Base-by-base conservation (phyloP, 805 yeast species). In the Starmera pachycereana region DNA sequence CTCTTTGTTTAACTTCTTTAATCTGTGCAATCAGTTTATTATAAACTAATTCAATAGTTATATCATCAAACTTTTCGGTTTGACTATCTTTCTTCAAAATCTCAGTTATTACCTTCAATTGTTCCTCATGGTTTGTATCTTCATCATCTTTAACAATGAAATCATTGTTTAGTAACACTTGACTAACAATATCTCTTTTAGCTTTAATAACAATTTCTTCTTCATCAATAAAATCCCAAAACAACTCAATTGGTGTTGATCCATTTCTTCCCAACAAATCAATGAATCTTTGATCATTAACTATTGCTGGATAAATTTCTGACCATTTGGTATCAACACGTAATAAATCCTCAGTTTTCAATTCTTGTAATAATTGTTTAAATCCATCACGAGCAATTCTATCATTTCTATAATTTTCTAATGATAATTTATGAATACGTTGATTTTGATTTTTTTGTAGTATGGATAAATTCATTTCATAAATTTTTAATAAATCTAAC, bases 191-290 rank as follows among this genome's bases (percentile, higher is more conserved):
- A 38, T 79, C 85, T 40, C 73, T 73, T 52, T 77, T 75, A 18
- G 78, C 75, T 43, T 69, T 71, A 35, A 83, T 53, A 2, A 66
- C 51, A 40, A 77, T 72, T 29, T 71, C 68, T 49, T 75, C 77
- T 41, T 74, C 79, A 48, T 81, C 88, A 4, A 81, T 68, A 0
- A 72, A 51, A 55, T 88, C 95, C 74, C 85, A 72, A 55, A 81
- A 87, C 33, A 84, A 58, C 46, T 87, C 95, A 33, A 79, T 52
- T 1, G 95, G 81, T 1, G 78, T 70, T 0, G 96, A 86, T 0
- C 96, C 95, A 35, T 72, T 66, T 40, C 88, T 69, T 0, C 94
- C 95, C 41, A 87, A 67, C 31, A 87, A 46, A 18, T 69, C 74
- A 12, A 72, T 50, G 52, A 81, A 87, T 12, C 74, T 61, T 36